Percentiles rank a stretch among this genome's conserved stretches.
Conservation (phyloP, 2,329 filamentous ascomycete genomes). For the Cladosporium austrohemisphaericum region DNA sequence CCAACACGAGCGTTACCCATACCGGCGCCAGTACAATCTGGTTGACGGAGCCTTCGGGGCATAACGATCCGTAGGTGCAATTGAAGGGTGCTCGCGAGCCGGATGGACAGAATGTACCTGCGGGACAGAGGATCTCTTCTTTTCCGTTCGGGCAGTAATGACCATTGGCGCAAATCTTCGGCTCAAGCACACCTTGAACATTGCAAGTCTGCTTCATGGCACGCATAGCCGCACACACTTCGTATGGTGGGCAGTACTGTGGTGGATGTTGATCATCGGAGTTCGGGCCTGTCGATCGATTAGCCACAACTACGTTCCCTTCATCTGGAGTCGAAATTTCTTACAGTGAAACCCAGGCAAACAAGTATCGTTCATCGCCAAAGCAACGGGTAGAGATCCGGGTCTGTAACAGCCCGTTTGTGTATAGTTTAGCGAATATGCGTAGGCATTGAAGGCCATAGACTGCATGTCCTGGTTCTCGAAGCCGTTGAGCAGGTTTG, state of each 20-base stretch:
- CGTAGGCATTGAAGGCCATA: conserved; percentile 22
- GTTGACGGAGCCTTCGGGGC: conserved; percentile 42
- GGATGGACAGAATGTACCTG: conserved; percentile 50
- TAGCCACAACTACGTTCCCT: background rate
- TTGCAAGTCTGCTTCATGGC: conserved; percentile 24
- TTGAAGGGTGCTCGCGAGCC: conserved; percentile 48
- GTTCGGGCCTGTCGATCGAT: conserved; percentile 22
- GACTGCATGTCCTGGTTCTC: conserved; percentile 22
- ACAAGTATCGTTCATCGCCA: conserved; percentile 31
- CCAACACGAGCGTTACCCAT: conserved; percentile 41
- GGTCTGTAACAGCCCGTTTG: conserved; percentile 24
- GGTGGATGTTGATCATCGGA: conserved; percentile 27
- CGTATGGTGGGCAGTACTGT: conserved; percentile 31
- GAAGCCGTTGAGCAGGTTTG: conserved; percentile 6
- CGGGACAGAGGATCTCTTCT: conserved; percentile 43
- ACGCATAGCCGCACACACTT: conserved; percentile 25
- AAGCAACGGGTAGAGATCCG: conserved; percentile 27
- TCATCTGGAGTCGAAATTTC: background rate
- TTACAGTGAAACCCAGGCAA: conserved; percentile 27
- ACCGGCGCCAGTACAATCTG: conserved; percentile 47
- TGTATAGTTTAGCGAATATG: conserved; percentile 21
- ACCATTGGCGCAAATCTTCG: conserved; percentile 49
- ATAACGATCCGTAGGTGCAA: conserved; percentile 46
- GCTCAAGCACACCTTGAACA: conserved; percentile 45
- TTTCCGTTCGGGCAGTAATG: conserved; percentile 46